phyloP scores from a whole-genome alignment of 208 protist species.

The Histomonas meleagridis region DNA sequence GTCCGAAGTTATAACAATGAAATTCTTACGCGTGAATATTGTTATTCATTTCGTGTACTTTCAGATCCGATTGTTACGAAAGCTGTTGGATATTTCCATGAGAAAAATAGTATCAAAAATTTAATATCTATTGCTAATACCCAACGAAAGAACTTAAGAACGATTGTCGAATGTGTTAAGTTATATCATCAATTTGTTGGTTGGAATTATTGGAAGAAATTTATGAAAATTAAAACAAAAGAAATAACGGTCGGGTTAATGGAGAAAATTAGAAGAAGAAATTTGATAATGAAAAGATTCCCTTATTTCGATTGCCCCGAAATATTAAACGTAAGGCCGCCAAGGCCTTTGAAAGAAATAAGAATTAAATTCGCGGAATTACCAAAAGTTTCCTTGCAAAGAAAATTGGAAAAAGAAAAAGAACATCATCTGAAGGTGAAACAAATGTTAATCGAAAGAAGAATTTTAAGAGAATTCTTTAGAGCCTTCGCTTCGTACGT shows the following conservation, averaged over 20 bases:
- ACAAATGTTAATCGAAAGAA: neutral
- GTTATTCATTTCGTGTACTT: neutral
- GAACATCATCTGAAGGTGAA: neutral
- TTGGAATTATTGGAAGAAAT: neutral
- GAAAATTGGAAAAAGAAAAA: neutral
- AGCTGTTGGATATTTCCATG: slow-evolving; percentile 26
- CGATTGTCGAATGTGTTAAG: neutral
- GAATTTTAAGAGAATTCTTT: neutral
- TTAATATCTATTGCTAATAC: neutral
- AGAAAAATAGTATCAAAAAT: neutral
- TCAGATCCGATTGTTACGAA: neutral
- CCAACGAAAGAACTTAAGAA: neutral
- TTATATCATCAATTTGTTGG: neutral
- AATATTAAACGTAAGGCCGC: neutral
- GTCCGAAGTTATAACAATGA: neutral
- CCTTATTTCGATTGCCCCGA: neutral
- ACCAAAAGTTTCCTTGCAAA: neutral
- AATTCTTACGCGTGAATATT: neutral
- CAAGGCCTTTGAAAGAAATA: slow-evolving; percentile 17
- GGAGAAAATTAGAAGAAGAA: neutral
- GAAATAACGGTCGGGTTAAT: neutral
- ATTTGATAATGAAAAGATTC: neutral
- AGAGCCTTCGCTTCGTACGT: slow-evolving; percentile 7
- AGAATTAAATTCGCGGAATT: neutral
- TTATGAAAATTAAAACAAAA: neutral